A percentile compares a stretch with the other conserved stretches of the same genome.
Evolutionary conservation across 441 rosid species (phyloP).

Genomic region (Populus tomentosa): DNA sequence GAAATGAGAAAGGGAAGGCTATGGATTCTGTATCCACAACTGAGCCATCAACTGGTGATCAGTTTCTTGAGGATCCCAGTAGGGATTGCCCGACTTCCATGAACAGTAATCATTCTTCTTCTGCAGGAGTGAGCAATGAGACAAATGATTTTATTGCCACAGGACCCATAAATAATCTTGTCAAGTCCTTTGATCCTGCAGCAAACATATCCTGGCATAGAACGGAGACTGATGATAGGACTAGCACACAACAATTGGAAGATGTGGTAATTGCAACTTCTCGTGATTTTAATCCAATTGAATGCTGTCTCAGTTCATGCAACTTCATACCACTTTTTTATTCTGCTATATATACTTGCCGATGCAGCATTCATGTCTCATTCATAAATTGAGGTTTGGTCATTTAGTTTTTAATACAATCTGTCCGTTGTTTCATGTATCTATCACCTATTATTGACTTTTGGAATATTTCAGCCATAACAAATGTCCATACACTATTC

Average conservation of each 20-base stretch:
- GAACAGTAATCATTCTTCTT: conserved; percentile 26
- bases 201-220: conserved; percentile 27
- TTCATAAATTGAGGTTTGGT: background rate
- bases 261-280: conserved; percentile 35
- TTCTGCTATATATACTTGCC: background rate
- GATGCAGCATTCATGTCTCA: background rate
- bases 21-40: conserved; percentile 29
- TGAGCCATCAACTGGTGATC: conserved; percentile 33
- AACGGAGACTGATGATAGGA: conserved; percentile 26
- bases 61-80: conserved; percentile 28
- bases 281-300: conserved; percentile 6
- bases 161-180: conserved; percentile 22
- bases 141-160: conserved; percentile 14
- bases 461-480: background rate
- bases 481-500: background rate
- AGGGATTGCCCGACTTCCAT: conserved; percentile 28
- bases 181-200: conserved; percentile 25
- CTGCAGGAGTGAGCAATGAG: conserved; percentile 19
- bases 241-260: conserved; percentile 29
- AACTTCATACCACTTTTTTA: background rate
- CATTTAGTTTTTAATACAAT: background rate
- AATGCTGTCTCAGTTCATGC: background rate
- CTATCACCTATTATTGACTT: background rate
- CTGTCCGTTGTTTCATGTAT: background rate
- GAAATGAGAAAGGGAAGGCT: conserved; percentile 31